These are phyloP conservation scores for Ustilago sp. DNA, from an alignment of 1,284 basidiomycete genomes.

Conservation along the genomic window DNA sequence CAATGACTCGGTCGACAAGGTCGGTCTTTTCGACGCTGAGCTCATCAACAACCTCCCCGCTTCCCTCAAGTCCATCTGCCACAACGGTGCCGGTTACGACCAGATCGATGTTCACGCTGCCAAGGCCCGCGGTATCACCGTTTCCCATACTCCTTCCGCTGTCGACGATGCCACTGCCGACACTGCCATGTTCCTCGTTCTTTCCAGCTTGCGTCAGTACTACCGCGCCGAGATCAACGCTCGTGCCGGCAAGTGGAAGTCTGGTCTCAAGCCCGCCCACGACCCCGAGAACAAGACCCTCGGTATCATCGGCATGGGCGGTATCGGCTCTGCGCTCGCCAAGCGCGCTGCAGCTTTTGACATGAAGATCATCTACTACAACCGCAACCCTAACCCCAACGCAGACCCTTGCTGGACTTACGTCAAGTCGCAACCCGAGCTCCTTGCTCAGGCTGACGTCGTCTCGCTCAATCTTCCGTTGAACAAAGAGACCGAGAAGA, in stretches of 20 bases:
- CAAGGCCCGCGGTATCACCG: constrained; percentile 54
- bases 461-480: constrained; percentile 73
- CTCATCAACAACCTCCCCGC: constrained; percentile 52
- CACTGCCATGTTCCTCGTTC: constrained; percentile 64
- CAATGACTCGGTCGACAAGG: constrained; percentile 71
- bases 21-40: constrained; percentile 61
- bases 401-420: constrained; percentile 43
- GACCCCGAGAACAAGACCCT: constrained; percentile 60
- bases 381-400: constrained; percentile 56
- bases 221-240: constrained; percentile 57
- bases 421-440: constrained; percentile 66
- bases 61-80: constrained; percentile 60
- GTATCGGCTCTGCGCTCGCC: constrained; percentile 62
- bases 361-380: constrained; percentile 66
- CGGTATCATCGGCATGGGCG: constrained; percentile 64
- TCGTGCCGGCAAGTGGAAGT: constrained; percentile 54
- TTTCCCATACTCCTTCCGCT: constrained; percentile 62
- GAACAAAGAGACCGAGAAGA: constrained; percentile 69
- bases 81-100: constrained; percentile 67
- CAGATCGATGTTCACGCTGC: constrained; percentile 63
- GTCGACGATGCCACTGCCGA: constrained; percentile 65
- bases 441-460: constrained; percentile 71
- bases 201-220: constrained; percentile 61
- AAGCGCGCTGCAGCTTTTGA: constrained; percentile 61
- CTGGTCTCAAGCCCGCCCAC: constrained; percentile 53